Base-by-base conservation (phyloP, 306 rosid genomes). In the Chamaecrista fasciculata region DNA sequence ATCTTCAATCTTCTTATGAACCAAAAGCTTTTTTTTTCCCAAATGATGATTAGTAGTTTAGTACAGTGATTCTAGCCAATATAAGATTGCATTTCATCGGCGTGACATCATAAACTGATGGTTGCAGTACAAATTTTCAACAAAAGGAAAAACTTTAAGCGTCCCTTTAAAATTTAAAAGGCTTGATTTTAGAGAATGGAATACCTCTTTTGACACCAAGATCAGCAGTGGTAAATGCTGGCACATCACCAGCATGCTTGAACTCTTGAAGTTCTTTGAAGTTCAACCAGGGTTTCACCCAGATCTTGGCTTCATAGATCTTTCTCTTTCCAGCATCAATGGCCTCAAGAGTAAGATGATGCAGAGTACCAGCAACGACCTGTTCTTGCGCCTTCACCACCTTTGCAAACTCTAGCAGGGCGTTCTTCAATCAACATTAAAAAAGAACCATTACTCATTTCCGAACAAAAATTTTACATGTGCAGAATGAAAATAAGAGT, bases 281-380 rank as follows among this genome's bases (percentile, higher is more conserved):
- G 76, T 90, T 80, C 82, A 80, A 0, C 96, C 98, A 94, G 4
- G 86, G 85, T 83, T 91, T 91, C 51, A 88, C 99, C 99, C 99
- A 94, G 8, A 94, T 72, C 90, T 88, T 84, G 28, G 99, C 96
- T 61, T 94, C 89, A 67, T 82, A 94, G 43, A 85, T 62, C 86
- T 88, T 88, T 80, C 83, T 91, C 83, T 79, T 62, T 19, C 87
- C 95, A 0, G 72, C 99, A n/a, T 91, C 96, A 26, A 76, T 24
- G 33, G 47, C 97, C 82, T 91, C 99, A 19, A 94, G 24, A 6
- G 95, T 88, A 50, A 88, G 79, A 81, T 88, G 83, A 79, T 88
- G 84, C 76, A 88, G 0, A 6, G 89, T 84, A 23, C 99, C 99
- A 16, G 99, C 81, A 66, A 94, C 99, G 40, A 91, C 88, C 71